Evolutionary conservation across 257 asterid species (phyloP), one percentile per base, ranked within the genome.

Genomic region (Scutellaria galericulata): DNA sequence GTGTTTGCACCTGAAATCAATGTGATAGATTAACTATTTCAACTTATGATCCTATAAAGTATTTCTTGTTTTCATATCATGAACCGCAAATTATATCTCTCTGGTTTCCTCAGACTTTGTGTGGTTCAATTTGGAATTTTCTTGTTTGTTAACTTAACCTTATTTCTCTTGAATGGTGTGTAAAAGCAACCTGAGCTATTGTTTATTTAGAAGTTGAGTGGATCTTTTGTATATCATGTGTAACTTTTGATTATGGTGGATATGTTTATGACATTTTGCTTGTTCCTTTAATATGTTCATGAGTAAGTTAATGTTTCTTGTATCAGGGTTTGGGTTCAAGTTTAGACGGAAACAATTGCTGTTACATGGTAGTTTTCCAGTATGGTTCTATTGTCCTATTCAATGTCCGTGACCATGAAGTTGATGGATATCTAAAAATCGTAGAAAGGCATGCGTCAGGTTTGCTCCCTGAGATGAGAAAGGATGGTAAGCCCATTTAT

Each of bases 341-440:
- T 78, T 73, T 89, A 78, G 80, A 85, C 35, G 97, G 88, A 70
- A 89, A 76, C 41, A 88, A 88, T 37, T 84, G 92, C 83, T 81
- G 93, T 81, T 89, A 82, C 82, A 83, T 91, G 96, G 93, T 94
- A 59, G 97, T 94, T 77, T 94, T 89, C 73, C 99, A 94, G 75
- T 94, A 94, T 58, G 99, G 99, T 37, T 94, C 99, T 5, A 86
- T 94, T 51, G 99, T 94, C 83, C 84, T 94, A 76, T 94, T 94
- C 85, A 94, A 94, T 78, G 96, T 83, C 59, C 77, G 80, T 3
- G 96, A 94, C 63, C 85, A 86, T 44, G 99, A 91, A 72, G 88
- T 94, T 69, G 94, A 91, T 79, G 93, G 89, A 51, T 94, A 89
- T 84, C 80, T 94, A 52, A 85, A 88, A 71, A 84, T 91, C 71